Conservation (phyloP, 257 asterid genomes). For the Primulina tabacum region DNA sequence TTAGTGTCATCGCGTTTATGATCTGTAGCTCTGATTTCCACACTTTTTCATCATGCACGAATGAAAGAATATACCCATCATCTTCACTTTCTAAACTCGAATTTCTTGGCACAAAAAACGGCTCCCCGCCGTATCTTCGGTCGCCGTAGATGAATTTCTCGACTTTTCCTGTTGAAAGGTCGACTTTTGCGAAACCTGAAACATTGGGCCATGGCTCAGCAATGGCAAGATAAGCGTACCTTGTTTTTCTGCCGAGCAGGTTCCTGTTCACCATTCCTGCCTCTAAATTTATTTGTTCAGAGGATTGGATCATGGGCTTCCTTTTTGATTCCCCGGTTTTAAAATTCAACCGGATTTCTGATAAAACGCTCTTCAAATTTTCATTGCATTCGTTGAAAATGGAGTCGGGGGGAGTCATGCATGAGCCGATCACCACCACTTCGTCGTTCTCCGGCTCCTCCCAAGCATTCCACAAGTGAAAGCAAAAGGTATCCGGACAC, state of each 20-base stretch:
- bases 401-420: slow-evolving; percentile 51
- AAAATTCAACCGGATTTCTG: slow-evolving; percentile 38
- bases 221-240: slow-evolving; percentile 37
- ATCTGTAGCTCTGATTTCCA: slow-evolving; percentile 42
- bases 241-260: slow-evolving; percentile 37
- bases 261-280: slow-evolving; percentile 49
- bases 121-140: slow-evolving; percentile 41
- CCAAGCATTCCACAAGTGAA: slow-evolving; percentile 55
- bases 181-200: slow-evolving; percentile 43
- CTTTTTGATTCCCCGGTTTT: slow-evolving; percentile 33
- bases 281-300: slow-evolving; percentile 35
- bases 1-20: slow-evolving; percentile 30
- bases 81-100: slow-evolving; percentile 26
- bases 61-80: slow-evolving; percentile 38
- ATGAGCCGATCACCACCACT: slow-evolving; percentile 45
- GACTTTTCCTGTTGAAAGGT: slow-evolving; percentile 28
- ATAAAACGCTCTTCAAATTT: slow-evolving; percentile 28
- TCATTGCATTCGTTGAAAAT: slow-evolving; percentile 42
- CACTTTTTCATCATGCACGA: slow-evolving; percentile 41
- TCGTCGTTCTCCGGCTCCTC: slow-evolving; percentile 40
- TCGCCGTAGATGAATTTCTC: slow-evolving; percentile 38
- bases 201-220: slow-evolving; percentile 57
- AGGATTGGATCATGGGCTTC: slow-evolving; percentile 20
- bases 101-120: slow-evolving; percentile 32
- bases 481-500: slow-evolving; percentile 36